These are phyloP conservation scores for Fraxinus paxiana DNA, from an alignment of 305 asterid genomes.

Conservation along the genomic window DNA sequence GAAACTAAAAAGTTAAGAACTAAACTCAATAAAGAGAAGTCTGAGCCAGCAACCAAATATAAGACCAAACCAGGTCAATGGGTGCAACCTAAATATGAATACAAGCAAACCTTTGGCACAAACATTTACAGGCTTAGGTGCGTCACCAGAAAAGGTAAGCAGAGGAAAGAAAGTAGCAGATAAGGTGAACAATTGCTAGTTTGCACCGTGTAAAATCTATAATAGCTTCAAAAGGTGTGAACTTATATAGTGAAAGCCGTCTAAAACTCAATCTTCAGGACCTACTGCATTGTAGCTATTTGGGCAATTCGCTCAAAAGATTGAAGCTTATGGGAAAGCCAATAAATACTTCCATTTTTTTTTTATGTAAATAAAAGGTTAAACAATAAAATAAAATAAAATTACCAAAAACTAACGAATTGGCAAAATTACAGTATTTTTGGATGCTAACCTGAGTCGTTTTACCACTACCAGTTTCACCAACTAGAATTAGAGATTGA, in stretches of 20 bases:
- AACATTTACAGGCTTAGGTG: background rate
- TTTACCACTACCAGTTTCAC: conserved; percentile 98
- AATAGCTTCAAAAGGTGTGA: background rate
- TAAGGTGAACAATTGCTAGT: background rate
- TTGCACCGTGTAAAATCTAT: background rate
- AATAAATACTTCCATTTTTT: background rate
- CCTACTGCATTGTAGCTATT: background rate
- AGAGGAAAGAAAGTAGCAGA: background rate
- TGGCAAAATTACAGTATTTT: background rate
- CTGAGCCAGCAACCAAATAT: background rate
- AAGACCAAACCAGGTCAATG: background rate
- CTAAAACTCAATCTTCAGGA: background rate
- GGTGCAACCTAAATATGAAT: background rate
- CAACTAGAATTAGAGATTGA: conserved; percentile 81
- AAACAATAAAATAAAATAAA: background rate
- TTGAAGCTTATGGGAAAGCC: background rate
- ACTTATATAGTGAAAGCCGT: background rate
- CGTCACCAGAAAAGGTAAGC: background rate
- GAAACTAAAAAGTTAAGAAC: background rate
- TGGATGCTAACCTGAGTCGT: conserved; percentile 76
- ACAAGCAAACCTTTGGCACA: background rate
- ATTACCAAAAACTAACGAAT: background rate
- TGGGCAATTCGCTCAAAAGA: background rate
- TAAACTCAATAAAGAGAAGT: background rate
- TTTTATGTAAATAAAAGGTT: background rate